Evolutionary conservation across 352 stramenopile species (phyloP).

Genomic region (Phytophthora pseudosyringae): DNA sequence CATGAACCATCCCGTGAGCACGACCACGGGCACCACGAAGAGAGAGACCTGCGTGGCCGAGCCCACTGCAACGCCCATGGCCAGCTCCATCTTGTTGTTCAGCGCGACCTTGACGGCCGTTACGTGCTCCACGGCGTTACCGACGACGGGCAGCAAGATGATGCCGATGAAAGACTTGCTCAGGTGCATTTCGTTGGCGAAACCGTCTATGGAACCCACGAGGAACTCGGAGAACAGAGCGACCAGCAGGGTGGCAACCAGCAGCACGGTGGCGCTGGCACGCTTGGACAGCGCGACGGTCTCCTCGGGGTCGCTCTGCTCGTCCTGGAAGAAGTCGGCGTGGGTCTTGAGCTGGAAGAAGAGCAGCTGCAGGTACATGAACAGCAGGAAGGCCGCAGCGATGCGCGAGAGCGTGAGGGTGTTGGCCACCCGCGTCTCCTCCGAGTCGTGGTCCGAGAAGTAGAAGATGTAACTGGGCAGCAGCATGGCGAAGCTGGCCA

Average conservation of each 20-base stretch:
- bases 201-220: constrained; percentile 83
- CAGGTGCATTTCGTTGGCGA: constrained; percentile 62
- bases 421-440: constrained; percentile 71
- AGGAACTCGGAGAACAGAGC: constrained; percentile 95
- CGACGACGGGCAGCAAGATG: constrained; percentile 97
- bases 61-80: constrained; percentile 98
- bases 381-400: constrained; percentile 81
- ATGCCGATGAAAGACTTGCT: constrained; percentile 93
- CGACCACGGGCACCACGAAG: constrained; percentile 96
- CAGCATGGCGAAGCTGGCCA: constrained; percentile 94
- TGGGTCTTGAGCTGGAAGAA: constrained; percentile 97
- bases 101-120: constrained; percentile 97
- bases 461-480: constrained; percentile 94
- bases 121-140: constrained; percentile 98
- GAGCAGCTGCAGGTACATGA: constrained; percentile 95
- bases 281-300: constrained; percentile 83
- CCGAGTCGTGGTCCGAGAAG: constrained; percentile 76
- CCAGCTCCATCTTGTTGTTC: constrained; percentile 99
- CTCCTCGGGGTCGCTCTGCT: constrained; percentile 58
- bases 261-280: constrained; percentile 82
- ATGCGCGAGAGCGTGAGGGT: constrained; percentile 84
- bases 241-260: constrained; percentile 90
- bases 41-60: constrained; percentile 97
- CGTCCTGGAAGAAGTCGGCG: constrained; percentile 90
- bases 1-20: constrained; percentile 95